Conservation (phyloP, 192 early-diverging fungal genomes). For the Nowakowskiella sp. region DNA sequence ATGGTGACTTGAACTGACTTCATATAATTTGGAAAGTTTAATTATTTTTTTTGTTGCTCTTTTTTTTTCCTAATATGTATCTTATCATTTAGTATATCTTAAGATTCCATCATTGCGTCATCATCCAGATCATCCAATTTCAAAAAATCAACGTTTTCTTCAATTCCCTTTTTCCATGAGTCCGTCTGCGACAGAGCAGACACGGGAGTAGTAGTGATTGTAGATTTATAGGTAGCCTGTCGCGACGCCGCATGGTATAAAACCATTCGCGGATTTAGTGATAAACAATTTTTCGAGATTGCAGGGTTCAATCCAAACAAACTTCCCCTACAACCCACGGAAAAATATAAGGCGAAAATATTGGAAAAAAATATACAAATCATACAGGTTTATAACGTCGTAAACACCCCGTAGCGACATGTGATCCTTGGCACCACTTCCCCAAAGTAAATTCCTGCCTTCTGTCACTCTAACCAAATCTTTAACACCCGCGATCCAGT, state of each 20-base stretch:
- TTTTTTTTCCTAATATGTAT: too few relatives aligned
- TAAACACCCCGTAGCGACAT: conserved; percentile 67
- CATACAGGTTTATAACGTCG: conserved; percentile 75
- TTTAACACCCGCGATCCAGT: conserved; percentile 60
- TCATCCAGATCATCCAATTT: too few relatives aligned
- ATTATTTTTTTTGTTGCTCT: too few relatives aligned
- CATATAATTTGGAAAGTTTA: too few relatives aligned
- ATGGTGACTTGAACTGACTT: too few relatives aligned
- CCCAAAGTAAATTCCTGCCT: conserved; percentile 71
- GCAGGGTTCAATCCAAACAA: conserved; percentile 55
- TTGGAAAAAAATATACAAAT: neutral
- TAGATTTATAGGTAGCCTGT: conserved; percentile 2
- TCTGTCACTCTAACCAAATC: conserved; percentile 58
- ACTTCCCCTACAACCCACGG: conserved; percentile 32
- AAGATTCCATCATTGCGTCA: too few relatives aligned
- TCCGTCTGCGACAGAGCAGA: too few relatives aligned
- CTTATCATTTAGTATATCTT: too few relatives aligned
- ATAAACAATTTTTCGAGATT: conserved; percentile 42
- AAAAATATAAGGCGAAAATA: neutral
- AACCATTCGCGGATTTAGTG: conserved; percentile 46
- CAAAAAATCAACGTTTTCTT: too few relatives aligned
- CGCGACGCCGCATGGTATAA: conserved; percentile 44
- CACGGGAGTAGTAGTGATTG: conserved; percentile 21
- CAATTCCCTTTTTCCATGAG: too few relatives aligned
- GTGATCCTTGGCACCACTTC: conserved; percentile 57